These are phyloP conservation scores for Phytophthora cryptogea DNA, from an alignment of 352 stramenopile species.

Conservation along the genomic window DNA sequence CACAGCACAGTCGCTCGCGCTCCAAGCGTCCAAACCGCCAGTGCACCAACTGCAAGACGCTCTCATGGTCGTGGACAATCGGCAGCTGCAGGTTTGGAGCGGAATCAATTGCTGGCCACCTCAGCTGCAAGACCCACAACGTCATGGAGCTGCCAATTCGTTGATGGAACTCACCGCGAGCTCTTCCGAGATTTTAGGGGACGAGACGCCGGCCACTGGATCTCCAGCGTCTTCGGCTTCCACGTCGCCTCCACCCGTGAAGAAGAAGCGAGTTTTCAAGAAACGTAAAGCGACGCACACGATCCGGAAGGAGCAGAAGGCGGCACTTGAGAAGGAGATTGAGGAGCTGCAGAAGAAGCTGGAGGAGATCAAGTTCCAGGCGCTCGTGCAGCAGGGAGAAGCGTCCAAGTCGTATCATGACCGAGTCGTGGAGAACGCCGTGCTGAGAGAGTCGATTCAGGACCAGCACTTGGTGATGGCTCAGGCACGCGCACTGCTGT, in stretches of 20 bases:
- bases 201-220: constrained; percentile 7
- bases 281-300: constrained; percentile 46
- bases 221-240: constrained; percentile 19
- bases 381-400: constrained; percentile 32
- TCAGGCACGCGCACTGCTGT: constrained; percentile 31
- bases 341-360: constrained; percentile 33
- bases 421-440: constrained; percentile 26
- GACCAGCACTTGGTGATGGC: constrained; percentile 38
- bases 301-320: constrained; percentile 49
- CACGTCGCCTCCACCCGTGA: neutral
- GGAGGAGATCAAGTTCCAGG: constrained; percentile 42
- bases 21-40: neutral
- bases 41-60: constrained; percentile 18
- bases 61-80: constrained; percentile 27
- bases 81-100: constrained; percentile 28
- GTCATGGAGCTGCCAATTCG: constrained; percentile 14
- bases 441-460: constrained; percentile 35
- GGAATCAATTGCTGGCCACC: constrained; percentile 8
- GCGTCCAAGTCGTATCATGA: constrained; percentile 26
- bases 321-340: constrained; percentile 35
- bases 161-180: constrained; percentile 8
- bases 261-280: constrained; percentile 40
- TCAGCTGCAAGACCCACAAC: constrained; percentile 5
- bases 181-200: neutral
- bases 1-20: neutral